Percentiles rank a stretch among this genome's conserved stretches.
phyloP scores from a whole-genome alignment of 495 filamentous ascomycete species.

The Filosporella fistucella region DNA sequence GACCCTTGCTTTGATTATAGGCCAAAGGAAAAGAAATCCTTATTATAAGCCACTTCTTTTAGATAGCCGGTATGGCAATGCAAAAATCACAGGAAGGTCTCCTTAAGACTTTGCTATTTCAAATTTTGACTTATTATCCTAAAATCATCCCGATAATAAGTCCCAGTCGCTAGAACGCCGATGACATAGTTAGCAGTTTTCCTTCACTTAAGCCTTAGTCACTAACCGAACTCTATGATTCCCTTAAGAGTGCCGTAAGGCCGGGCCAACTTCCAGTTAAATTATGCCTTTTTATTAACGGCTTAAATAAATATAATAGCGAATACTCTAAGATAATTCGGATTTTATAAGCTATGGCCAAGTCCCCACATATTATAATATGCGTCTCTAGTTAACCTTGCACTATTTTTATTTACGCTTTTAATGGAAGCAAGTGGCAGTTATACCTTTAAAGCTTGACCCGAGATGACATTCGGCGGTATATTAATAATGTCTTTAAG shows the following conservation, averaged over 20 bases:
- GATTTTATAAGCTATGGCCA: constrained; percentile 15
- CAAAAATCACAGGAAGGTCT: constrained; percentile 39
- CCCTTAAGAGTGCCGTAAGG: not conserved
- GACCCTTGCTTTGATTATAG: constrained; percentile 17
- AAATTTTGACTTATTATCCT: constrained; percentile 26
- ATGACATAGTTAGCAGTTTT: not conserved
- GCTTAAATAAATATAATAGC: constrained; percentile 30
- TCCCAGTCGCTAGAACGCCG: not conserved
- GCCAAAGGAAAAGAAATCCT: constrained; percentile 23
- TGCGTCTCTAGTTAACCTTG: constrained; percentile 33
- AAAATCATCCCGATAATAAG: not conserved
- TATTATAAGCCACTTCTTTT: constrained; percentile 35
- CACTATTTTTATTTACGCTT: constrained; percentile 24
- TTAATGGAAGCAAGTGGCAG: constrained; percentile 20
- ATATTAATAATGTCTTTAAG: not conserved
- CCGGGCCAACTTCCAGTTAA: constrained; percentile 1
- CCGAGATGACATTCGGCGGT: not conserved
- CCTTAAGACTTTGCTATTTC: constrained; percentile 29
- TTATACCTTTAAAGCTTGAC: constrained; percentile 24
- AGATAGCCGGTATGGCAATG: constrained; percentile 30
- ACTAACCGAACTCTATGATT: too few relatives aligned
- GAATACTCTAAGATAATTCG: constrained; percentile 22
- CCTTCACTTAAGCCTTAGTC: too few relatives aligned
- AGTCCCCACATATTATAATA: constrained; percentile 21
- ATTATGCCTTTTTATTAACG: constrained; percentile 27